phyloP scores from a whole-genome alignment of 768 basidiomycete species.

The Vararia minispora region DNA sequence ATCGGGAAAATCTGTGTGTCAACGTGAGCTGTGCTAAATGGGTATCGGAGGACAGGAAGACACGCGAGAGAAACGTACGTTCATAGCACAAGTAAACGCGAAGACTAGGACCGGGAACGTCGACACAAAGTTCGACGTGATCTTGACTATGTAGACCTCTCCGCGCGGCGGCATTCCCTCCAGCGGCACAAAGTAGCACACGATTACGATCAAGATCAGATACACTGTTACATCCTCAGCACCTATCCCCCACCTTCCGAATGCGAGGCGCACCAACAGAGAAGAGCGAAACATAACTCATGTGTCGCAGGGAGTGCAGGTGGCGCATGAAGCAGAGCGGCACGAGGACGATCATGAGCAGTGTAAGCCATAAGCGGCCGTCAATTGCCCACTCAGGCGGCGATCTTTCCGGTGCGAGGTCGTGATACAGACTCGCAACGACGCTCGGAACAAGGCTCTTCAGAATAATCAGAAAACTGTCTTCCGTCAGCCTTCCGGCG shows the following conservation, averaged over 20 bases:
- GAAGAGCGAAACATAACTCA: conserved; percentile 82
- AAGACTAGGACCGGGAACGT: conserved; percentile 90
- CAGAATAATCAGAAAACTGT: conserved; percentile 78
- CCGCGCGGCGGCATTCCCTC: conserved; percentile 50
- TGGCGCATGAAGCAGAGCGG: conserved; percentile 75
- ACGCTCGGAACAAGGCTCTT: conserved; percentile 90
- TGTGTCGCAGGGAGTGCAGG: conserved; percentile 75
- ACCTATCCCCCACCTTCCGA: neutral
- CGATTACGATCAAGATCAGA: conserved; percentile 64
- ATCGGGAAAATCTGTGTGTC: conserved; percentile 70
- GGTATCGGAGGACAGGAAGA: conserved; percentile 2
- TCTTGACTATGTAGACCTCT: conserved; percentile 55
- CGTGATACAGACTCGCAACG: conserved; percentile 67
- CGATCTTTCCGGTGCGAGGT: conserved; percentile 45
- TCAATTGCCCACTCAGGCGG: conserved; percentile 67
- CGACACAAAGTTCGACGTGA: conserved; percentile 64
- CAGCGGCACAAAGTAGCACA: conserved; percentile 65
- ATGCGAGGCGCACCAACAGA: conserved; percentile 53
- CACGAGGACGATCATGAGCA: conserved; percentile 68
- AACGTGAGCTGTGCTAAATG: too few species aligned
- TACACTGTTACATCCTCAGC: conserved; percentile 37
- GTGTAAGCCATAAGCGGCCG: conserved; percentile 67
- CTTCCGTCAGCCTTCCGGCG: neutral
- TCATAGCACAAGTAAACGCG: conserved; percentile 85
- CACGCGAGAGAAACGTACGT: conserved; percentile 36